A percentile compares a stretch with the other conserved stretches of the same genome.
Evolutionary conservation across 2,329 filamentous ascomycete species (phyloP).

Genomic region (Fusarium citri): DNA sequence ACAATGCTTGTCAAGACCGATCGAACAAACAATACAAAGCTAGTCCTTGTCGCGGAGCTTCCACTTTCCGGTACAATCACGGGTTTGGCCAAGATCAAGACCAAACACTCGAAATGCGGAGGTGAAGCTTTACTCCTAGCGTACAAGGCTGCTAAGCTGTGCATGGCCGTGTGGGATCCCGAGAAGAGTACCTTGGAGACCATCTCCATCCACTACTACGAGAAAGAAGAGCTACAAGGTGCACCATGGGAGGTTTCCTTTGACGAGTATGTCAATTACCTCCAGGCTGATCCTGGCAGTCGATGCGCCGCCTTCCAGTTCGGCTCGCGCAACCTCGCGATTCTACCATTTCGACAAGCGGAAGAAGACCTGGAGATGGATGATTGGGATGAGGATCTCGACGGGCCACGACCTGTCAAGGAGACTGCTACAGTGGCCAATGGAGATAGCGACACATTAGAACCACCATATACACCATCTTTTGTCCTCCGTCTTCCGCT

Average conservation of each 20-base stretch:
- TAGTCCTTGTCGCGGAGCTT: conserved; percentile 88
- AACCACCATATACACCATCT: conserved; percentile 85
- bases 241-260: conserved; percentile 84
- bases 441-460: conserved; percentile 53
- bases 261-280: conserved; percentile 80
- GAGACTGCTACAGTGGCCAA: conserved; percentile 51
- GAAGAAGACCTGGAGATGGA: conserved; percentile 92
- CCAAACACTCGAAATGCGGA: conserved; percentile 77
- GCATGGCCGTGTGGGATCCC: conserved; percentile 93
- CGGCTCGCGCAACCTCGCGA: conserved; percentile 87
- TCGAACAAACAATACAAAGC: conserved; percentile 75
- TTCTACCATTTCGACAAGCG: conserved; percentile 88
- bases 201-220: conserved; percentile 97
- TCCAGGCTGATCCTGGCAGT: conserved; percentile 90
- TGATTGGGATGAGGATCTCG: conserved; percentile 86
- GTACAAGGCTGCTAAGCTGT: conserved; percentile 91
- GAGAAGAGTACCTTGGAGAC: conserved; percentile 83
- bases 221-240: conserved; percentile 87
- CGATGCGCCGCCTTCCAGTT: conserved; percentile 96
- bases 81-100: conserved; percentile 82
- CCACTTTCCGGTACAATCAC: conserved; percentile 85
- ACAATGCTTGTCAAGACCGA: conserved; percentile 71
- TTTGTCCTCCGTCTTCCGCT: conserved; percentile 93
- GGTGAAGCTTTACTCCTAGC: conserved; percentile 87
- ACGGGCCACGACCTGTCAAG: conserved; percentile 72